Percentiles rank a stretch among this genome's conserved stretches.
These are phyloP conservation scores for Theileria sp. DNA, from an alignment of 169 alveolate species.

Conservation along the genomic window DNA sequence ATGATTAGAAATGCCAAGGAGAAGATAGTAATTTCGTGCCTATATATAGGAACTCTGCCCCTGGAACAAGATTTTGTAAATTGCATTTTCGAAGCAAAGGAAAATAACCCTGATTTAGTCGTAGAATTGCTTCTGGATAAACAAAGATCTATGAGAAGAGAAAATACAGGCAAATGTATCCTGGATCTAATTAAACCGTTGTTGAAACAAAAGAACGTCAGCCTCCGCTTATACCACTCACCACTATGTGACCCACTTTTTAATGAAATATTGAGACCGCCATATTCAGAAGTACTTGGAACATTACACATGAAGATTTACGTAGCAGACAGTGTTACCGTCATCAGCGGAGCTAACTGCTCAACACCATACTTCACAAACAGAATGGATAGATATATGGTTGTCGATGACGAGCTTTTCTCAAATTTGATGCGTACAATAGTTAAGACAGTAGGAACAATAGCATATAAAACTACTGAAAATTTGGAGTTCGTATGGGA, in stretches of 20 bases:
- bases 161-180: slow-evolving; percentile 46
- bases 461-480: slow-evolving; percentile 58
- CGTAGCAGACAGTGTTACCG: slow-evolving; percentile 66
- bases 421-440: slow-evolving; percentile 72
- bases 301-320: slow-evolving; percentile 75
- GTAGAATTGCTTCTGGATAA: slow-evolving; percentile 72
- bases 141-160: slow-evolving; percentile 56
- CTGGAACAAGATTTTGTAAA: slow-evolving; percentile 66
- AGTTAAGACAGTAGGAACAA: slow-evolving; percentile 60
- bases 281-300: slow-evolving; percentile 74
- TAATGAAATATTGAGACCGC: slow-evolving; percentile 63
- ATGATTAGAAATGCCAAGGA: slow-evolving; percentile 55
- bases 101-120: slow-evolving; percentile 41
- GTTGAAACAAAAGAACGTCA: slow-evolving; percentile 31
- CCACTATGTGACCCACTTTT: slow-evolving; percentile 67
- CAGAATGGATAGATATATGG: slow-evolving; percentile 71
- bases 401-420: slow-evolving; percentile 68
- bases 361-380: slow-evolving; percentile 69
- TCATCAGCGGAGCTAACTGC: slow-evolving; percentile 75
- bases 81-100: slow-evolving; percentile 47
- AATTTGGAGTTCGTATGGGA: slow-evolving; percentile 62
- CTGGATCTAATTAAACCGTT: slow-evolving; percentile 60
- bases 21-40: slow-evolving; percentile 69
- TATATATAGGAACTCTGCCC: slow-evolving; percentile 71
- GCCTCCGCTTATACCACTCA: slow-evolving; percentile 67